A percentile compares a stretch with the other conserved stretches of the same genome.
Conservation (phyloP, 2,329 filamentous ascomycete species). For the Ophiocordyceps australis region DNA sequence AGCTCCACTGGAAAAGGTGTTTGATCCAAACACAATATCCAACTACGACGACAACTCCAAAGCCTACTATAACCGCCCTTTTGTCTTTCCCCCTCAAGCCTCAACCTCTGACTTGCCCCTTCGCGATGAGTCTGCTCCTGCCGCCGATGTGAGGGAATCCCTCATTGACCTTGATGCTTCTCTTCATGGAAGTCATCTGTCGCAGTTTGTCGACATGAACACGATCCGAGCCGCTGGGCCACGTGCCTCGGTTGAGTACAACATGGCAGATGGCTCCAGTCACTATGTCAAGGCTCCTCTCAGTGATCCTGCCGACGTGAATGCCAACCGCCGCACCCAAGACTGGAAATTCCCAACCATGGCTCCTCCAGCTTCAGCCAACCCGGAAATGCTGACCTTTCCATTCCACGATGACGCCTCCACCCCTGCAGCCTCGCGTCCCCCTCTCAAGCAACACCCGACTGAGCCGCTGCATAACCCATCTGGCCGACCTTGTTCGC, state of each 20-base stretch:
- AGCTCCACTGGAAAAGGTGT: conserved; percentile 44
- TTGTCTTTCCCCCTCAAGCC: conserved; percentile 17
- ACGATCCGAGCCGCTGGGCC: conserved; percentile 35
- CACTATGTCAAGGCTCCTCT: conserved; percentile 29
- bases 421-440: conserved; percentile 16
- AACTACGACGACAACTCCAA: conserved; percentile 47
- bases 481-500: no score
- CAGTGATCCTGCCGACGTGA: conserved; percentile 38
- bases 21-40: conserved; percentile 46
- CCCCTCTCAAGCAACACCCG: conserved; percentile 27
- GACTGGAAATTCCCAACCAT: conserved; percentile 42
- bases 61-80: conserved; percentile 34
- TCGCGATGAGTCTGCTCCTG: conserved; percentile 32
- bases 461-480: conserved; percentile 31
- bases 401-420: conserved; percentile 19
- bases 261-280: conserved; percentile 20
- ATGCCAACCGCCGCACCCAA: conserved; percentile 29
- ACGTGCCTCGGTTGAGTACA: conserved; percentile 28
- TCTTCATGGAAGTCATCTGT: conserved; percentile 33
- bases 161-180: conserved; percentile 47
- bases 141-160: conserved; percentile 36
- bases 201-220: conserved; percentile 41
- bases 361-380: conserved; percentile 29
- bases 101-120: conserved; percentile 45
- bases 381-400: conserved; percentile 33